Conservation (phyloP, 805 yeast species). For the Tetrapisispora iriomotensis region DNA sequence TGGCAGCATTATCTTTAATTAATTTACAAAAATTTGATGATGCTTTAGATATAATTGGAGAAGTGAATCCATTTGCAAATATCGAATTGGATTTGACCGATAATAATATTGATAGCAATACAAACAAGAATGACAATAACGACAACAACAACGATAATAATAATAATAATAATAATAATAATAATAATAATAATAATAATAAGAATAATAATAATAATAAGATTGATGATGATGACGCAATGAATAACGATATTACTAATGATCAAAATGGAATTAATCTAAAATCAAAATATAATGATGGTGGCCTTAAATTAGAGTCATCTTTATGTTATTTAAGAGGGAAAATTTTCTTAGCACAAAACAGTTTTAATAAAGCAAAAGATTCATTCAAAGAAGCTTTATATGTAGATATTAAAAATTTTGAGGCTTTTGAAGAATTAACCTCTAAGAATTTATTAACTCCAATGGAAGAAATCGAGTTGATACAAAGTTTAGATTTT, state of each 20-base stretch:
- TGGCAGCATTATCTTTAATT: constrained; percentile 65
- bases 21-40: constrained; percentile 76
- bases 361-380: constrained; percentile 77
- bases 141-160: neutral
- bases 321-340: constrained; percentile 84
- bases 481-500: constrained; percentile 50
- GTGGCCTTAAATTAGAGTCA: constrained; percentile 80
- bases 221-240: neutral
- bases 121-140: neutral
- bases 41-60: constrained; percentile 79
- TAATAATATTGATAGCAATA: constrained; percentile 4
- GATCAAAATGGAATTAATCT: too few relatives aligned
- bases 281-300: constrained; percentile 35
- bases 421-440: constrained; percentile 80
- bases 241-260: neutral
- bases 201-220: too few relatives aligned
- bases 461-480: constrained; percentile 82
- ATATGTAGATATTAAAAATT: constrained; percentile 80
- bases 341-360: constrained; percentile 67
- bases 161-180: constrained; percentile 1
- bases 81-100: constrained; percentile 1
- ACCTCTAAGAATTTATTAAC: constrained; percentile 62
- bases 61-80: constrained; percentile 58
- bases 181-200: neutral
- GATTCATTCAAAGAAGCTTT: constrained; percentile 83